These are phyloP conservation scores for Cicer arietinum DNA, from an alignment of 306 rosid species.

Conservation along the genomic window DNA sequence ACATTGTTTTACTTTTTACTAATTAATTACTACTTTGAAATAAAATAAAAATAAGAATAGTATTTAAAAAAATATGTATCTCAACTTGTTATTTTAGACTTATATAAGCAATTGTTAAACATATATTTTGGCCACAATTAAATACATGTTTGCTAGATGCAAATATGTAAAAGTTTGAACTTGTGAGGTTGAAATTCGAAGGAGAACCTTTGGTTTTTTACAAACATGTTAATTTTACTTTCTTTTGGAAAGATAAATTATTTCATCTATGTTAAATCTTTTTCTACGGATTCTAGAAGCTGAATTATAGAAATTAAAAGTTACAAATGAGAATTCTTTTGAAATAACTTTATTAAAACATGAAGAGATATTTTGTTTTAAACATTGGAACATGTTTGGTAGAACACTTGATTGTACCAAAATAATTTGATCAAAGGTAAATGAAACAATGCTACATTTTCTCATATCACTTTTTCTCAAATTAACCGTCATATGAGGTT, in stretches of 20 bases:
- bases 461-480: background rate
- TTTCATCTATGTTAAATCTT: background rate
- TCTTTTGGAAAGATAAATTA: background rate
- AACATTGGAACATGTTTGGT: background rate
- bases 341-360: background rate
- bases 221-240: background rate
- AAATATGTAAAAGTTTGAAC: background rate
- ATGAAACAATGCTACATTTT: background rate
- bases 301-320: background rate
- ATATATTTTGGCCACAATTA: background rate
- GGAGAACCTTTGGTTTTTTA: background rate
- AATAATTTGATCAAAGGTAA: background rate
- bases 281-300: background rate
- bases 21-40: background rate
- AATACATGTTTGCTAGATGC: background rate
- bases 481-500: background rate
- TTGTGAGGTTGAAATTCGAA: background rate
- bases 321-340: too few relatives aligned
- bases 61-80: too few relatives aligned
- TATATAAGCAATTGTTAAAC: background rate
- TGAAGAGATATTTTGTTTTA: background rate
- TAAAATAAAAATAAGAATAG: too few relatives aligned
- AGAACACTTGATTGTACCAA: background rate
- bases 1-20: constrained; percentile 25
- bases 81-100: too few relatives aligned